Conservation (phyloP, 345 rosid genomes). For the Pugionium dolabratum region DNA sequence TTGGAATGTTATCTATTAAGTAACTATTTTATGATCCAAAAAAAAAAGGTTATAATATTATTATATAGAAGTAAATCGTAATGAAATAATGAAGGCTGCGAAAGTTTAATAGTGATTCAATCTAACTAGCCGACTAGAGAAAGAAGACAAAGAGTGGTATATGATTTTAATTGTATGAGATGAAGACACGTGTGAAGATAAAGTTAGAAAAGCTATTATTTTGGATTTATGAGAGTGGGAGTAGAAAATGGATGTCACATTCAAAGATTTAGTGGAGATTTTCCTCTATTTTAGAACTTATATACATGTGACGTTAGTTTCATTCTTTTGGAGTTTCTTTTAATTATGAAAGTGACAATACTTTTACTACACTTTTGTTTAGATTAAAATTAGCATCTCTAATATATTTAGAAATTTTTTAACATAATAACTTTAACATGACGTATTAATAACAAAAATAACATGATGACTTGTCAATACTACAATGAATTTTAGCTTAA, state of each 20-base stretch:
- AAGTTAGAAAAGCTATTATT: background rate
- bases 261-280: conserved; percentile 1
- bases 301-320: conserved; percentile 19
- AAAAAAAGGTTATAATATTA: background rate
- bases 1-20: background rate
- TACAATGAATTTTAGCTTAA: no score
- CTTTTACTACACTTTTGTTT: no score
- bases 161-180: no score
- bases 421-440: no score
- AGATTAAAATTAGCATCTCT: no score
- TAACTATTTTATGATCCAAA: background rate
- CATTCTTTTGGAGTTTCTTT: background rate
- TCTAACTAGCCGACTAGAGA: conserved; percentile 4
- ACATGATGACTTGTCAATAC: no score
- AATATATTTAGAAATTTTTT: no score
- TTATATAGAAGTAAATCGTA: no score
- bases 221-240: background rate
- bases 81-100: background rate
- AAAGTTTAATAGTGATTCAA: background rate
- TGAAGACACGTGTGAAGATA: conserved; percentile 23
- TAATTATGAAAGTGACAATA: no score
- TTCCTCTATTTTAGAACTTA: background rate
- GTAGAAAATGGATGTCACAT: conserved; percentile 23
- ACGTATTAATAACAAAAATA: no score
- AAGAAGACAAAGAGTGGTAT: background rate